Conservation (phyloP, 1,139 yeast species). For the Yamadazyma mexicana region DNA sequence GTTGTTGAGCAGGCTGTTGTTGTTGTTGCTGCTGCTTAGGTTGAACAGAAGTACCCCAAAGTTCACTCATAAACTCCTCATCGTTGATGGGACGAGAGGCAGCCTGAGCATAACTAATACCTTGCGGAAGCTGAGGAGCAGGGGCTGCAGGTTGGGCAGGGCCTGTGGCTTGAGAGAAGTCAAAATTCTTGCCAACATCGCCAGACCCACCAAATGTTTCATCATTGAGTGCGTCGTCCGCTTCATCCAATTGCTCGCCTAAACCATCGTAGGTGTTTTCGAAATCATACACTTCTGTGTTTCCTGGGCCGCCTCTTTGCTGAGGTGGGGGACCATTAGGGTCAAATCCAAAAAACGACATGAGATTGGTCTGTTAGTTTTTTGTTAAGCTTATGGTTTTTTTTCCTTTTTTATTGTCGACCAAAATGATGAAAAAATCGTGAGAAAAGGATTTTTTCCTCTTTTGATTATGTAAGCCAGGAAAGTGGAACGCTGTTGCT, state of each 20-base stretch:
- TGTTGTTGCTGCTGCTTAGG: conserved; percentile 13
- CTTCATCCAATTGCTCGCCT: conserved; percentile 66
- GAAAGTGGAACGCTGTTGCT: too few relatives aligned
- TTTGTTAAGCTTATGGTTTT: background rate
- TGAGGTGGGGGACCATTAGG: conserved; percentile 40
- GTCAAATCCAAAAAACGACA: conserved; percentile 64
- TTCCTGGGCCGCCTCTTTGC: conserved; percentile 10
- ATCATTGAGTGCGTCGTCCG: conserved; percentile 79
- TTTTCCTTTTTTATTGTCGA: conserved; percentile 10
- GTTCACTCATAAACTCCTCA: conserved; percentile 51
- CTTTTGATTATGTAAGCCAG: too few relatives aligned
- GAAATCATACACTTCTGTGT: conserved; percentile 56
- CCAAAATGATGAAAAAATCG: conserved; percentile 8
- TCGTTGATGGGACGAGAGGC: conserved; percentile 42
- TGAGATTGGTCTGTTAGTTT: conserved; percentile 13
- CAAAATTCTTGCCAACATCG: conserved; percentile 68
- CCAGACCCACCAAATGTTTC: conserved; percentile 80
- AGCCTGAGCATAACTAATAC: conserved; percentile 60
- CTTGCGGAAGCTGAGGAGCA: conserved; percentile 26
- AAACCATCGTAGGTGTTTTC: conserved; percentile 84
- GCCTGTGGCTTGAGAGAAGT: conserved; percentile 49
- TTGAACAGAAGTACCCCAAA: conserved; percentile 44
- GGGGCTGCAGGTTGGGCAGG: conserved; percentile 13
- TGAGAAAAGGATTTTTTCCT: background rate
- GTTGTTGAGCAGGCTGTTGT: conserved; percentile 8